A percentile compares a stretch with the other conserved stretches of the same genome.
These are phyloP conservation scores for Peniophora sp. DNA, from an alignment of 1,284 basidiomycete species.

Conservation along the genomic window DNA sequence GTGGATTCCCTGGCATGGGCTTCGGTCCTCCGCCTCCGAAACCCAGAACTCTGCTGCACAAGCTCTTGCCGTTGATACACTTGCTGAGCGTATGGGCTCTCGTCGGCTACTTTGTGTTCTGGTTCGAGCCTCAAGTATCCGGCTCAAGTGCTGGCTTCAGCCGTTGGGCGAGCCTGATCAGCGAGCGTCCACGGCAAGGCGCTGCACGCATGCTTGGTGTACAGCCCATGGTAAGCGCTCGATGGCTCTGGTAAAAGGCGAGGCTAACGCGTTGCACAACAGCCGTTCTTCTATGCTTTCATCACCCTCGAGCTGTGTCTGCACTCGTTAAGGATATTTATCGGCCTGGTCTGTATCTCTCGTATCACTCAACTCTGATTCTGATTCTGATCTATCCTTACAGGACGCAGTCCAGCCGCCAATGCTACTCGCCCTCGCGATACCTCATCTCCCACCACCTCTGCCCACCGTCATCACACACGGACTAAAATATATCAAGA, in stretches of 20 bases:
- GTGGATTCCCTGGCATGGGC: constrained; percentile 8
- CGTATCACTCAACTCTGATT: constrained; percentile 3
- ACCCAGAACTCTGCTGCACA: constrained; percentile 44
- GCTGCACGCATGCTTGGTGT: constrained; percentile 33
- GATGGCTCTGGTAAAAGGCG: neutral
- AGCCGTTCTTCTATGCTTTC: constrained; percentile 79
- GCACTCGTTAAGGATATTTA: constrained; percentile 64
- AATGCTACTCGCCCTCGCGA: constrained; percentile 45
- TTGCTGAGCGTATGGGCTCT: constrained; percentile 53
- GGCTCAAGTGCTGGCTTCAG: constrained; percentile 32
- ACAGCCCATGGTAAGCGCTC: constrained; percentile 43
- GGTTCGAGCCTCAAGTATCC: constrained; percentile 46
- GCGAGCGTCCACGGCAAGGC: constrained; percentile 9
- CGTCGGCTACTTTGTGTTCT: constrained; percentile 61
- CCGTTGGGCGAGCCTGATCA: constrained; percentile 49
- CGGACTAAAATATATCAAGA: constrained; percentile 55
- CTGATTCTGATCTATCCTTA: constrained; percentile 4
- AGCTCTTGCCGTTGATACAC: constrained; percentile 57
- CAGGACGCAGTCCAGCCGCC: constrained; percentile 57
- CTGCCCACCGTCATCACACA: constrained; percentile 54
- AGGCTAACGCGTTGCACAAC: constrained; percentile 6
- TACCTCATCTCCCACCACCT: constrained; percentile 59
- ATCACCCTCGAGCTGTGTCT: constrained; percentile 59
- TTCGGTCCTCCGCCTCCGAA: constrained; percentile 15
- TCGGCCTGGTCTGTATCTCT: constrained; percentile 46